These are phyloP conservation scores for Cercospora zeae-maydis DNA, from an alignment of 2,329 filamentous ascomycete species.

Conservation along the genomic window DNA sequence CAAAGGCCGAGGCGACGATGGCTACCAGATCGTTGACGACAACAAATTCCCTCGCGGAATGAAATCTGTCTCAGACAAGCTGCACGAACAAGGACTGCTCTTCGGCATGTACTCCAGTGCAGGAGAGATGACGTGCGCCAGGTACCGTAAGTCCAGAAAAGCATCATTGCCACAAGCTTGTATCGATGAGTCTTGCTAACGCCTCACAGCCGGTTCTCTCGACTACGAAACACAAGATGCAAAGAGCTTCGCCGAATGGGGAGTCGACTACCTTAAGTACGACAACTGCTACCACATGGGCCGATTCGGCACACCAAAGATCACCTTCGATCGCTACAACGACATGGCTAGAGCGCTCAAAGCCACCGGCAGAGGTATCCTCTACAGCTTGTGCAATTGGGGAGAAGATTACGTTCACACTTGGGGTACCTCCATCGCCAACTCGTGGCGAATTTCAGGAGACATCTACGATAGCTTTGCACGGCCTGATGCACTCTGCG, in stretches of 20 bases:
- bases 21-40: neutral
- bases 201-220: constrained; percentile 40
- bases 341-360: neutral
- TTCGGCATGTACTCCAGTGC: constrained; percentile 62
- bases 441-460: constrained; percentile 1
- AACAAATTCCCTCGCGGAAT: neutral
- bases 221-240: constrained; percentile 59
- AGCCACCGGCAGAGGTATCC: neutral
- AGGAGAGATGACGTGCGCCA: constrained; percentile 44
- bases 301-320: neutral
- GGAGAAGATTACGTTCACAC: neutral
- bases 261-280: constrained; percentile 55
- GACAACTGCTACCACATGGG: neutral
- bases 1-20: neutral
- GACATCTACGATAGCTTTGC: neutral
- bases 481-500: neutral
- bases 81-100: constrained; percentile 51
- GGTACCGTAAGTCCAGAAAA: constrained; percentile 46
- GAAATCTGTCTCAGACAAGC: constrained; percentile 6
- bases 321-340: neutral
- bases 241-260: constrained; percentile 56
- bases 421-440: neutral
- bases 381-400: neutral
- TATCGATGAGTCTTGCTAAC: neutral
- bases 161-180: too few relatives aligned